Evolutionary conservation across 225 moss, liverwort and hornwort species (phyloP).

Genomic region (Pseudoscleropodium purum): DNA sequence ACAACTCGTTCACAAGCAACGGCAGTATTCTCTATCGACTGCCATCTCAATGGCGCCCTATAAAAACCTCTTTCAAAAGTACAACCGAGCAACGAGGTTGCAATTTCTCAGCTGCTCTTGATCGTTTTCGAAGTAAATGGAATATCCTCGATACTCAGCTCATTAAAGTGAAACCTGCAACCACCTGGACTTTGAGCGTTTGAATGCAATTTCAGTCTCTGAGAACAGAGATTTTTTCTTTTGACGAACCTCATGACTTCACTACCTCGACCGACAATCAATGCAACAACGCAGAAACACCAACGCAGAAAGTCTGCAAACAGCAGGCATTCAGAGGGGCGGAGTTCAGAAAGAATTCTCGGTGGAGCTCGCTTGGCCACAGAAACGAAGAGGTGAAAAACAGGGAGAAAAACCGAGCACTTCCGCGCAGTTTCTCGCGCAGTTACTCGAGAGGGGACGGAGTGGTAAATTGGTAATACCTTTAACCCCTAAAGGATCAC

Average conservation of each 20-base stretch:
- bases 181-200: background rate
- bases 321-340: background rate
- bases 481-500: no score
- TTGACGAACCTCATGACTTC: background rate
- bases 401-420: background rate
- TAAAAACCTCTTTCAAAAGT: background rate
- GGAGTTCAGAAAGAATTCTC: background rate
- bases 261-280: background rate
- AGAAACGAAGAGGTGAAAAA: background rate
- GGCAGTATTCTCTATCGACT: background rate
- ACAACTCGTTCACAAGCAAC: background rate
- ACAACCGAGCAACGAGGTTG: background rate
- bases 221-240: background rate
- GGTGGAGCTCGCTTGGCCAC: slow-evolving; percentile 5
- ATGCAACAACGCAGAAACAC: background rate
- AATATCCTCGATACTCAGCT: background rate
- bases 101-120: background rate
- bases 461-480: no score
- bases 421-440: background rate
- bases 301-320: background rate
- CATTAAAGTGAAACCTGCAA: background rate
- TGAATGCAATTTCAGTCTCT: background rate
- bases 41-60: background rate
- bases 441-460: background rate
- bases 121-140: background rate